Conservation (phyloP, 2,329 filamentous ascomycete species). For the Exophiala oligosperma region DNA sequence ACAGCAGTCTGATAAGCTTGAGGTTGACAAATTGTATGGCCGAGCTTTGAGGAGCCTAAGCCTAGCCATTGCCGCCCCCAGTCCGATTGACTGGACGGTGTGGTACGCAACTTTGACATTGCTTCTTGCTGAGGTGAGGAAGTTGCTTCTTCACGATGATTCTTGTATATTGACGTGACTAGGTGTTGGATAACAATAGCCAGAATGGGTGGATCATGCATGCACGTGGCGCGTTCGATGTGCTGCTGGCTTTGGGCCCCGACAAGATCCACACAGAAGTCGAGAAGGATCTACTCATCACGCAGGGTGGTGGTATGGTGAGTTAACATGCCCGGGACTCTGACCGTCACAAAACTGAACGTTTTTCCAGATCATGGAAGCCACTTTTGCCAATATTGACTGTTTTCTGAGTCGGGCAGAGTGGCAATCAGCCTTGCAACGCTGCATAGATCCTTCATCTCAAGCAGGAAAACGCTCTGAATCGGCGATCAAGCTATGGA, state of each 20-base stretch:
- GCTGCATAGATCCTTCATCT: constrained; percentile 1
- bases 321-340: not conserved
- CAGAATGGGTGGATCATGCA: constrained; percentile 14
- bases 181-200: constrained; percentile 14
- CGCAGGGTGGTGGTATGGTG: constrained; percentile 13
- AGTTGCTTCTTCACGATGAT: not conserved
- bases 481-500: constrained; percentile 12
- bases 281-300: constrained; percentile 12
- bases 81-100: constrained; percentile 13
- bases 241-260: constrained; percentile 11
- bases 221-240: constrained; percentile 9
- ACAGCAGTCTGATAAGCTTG: not conserved
- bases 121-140: constrained; percentile 12
- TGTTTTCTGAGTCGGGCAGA: constrained; percentile 12
- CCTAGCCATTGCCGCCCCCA: constrained; percentile 3
- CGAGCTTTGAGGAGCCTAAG: constrained; percentile 12
- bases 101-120: constrained; percentile 18
- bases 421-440: constrained; percentile 12
- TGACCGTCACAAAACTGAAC: not conserved
- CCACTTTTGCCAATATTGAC: constrained; percentile 13
- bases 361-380: constrained; percentile 7
- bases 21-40: constrained; percentile 12
- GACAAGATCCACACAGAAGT: constrained; percentile 11
- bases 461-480: constrained; percentile 10
- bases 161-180: constrained; percentile 1